Evolutionary conservation across 768 basidiomycete genomes (phyloP).

Genomic region (Agaricus sinodeliciosus): DNA sequence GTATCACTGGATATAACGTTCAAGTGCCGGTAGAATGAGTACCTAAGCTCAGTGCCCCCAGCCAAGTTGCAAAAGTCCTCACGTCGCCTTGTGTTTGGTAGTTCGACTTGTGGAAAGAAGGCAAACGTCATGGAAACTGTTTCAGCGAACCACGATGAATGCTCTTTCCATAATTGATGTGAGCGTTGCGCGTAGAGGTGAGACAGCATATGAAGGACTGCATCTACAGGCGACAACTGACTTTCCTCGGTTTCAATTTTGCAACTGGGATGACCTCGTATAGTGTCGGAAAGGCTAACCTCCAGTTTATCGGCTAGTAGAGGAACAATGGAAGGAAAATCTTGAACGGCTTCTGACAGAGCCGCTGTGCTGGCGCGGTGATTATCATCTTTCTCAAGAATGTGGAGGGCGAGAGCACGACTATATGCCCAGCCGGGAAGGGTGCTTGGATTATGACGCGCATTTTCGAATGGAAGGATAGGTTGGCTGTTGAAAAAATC

Average conservation of each 20-base stretch:
- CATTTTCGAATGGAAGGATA: conserved; percentile 11
- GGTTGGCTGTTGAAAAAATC: conserved; percentile 33
- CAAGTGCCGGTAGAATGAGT: conserved; percentile 68
- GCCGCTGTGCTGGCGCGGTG: conserved; percentile 58
- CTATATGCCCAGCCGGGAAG: conserved; percentile 79
- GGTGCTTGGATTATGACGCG: conserved; percentile 43
- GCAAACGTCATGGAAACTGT: conserved; percentile 43
- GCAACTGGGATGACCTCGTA: conserved; percentile 58
- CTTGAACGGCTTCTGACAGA: conserved; percentile 63
- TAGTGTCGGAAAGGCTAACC: conserved; percentile 47
- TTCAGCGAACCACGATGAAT: conserved; percentile 62
- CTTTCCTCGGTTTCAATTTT: conserved; percentile 60
- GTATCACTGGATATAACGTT: conserved; percentile 54
- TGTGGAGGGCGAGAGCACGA: conserved; percentile 59
- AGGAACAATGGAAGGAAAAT: conserved; percentile 78
- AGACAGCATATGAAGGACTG: conserved; percentile 70
- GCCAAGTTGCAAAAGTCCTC: conserved; percentile 34
- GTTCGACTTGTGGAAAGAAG: conserved; percentile 20
- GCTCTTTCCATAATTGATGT: conserved; percentile 75
- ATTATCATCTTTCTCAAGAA: conserved; percentile 40
- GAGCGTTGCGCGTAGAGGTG: conserved; percentile 86
- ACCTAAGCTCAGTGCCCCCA: conserved; percentile 24
- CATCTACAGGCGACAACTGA: conserved; percentile 41
- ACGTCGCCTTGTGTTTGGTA: conserved; percentile 27
- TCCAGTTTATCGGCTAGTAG: conserved; percentile 86